Base-by-base conservation (phyloP, 306 rosid genomes). In the Prunus armeniaca region DNA sequence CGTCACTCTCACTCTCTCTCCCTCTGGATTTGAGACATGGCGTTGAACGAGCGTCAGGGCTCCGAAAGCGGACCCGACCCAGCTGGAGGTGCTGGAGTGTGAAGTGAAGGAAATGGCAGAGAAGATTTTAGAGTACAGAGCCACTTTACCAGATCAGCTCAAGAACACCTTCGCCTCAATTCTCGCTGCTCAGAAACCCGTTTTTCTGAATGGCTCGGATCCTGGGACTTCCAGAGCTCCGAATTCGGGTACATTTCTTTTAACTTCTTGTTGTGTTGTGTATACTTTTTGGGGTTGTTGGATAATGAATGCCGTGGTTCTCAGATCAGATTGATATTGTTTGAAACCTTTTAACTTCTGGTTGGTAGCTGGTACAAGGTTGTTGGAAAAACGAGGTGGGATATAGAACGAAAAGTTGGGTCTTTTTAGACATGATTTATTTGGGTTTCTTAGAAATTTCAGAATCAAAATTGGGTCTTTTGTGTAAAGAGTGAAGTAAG, bases 101-200 rank as follows among this genome's bases (percentile, higher is more conserved):
- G 89, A 92, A 46, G 85, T 90, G 19, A 70, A 80, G 45, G 82
- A 79, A 80, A 86, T 89, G 90, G 86, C 96, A 19, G 82, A 86
- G 12, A 90, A 80, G 84, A 79, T 95, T 81, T 81, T 79, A 12
- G 88, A 86, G 9, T 82, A 77, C 82, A 85, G 98, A 32, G n/a
- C 83, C 25, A 83, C 84, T 76, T 77, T 95, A 6, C 88, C 91
- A n/a, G 88, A 86, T 45, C 91, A 89, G 78, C 83, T 95, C 69
- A 89, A 84, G 77, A 71, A 78, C 80, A 77, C 88, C 1, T 80
- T 89, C 25, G 60, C 84, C 28, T 88, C 93, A 0, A 71, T 87
- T 68, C 89, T 90, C 52, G 76, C 77, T 9, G 72, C 89, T 6
- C 91, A 88, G 60, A 82, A 91, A 76, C 96, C 96, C 71, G 60